Evolutionary conservation across 495 filamentous ascomycete genomes (phyloP), one percentile per base, ranked within the genome.

Genomic region (Parathielavia hyrcaniae): DNA sequence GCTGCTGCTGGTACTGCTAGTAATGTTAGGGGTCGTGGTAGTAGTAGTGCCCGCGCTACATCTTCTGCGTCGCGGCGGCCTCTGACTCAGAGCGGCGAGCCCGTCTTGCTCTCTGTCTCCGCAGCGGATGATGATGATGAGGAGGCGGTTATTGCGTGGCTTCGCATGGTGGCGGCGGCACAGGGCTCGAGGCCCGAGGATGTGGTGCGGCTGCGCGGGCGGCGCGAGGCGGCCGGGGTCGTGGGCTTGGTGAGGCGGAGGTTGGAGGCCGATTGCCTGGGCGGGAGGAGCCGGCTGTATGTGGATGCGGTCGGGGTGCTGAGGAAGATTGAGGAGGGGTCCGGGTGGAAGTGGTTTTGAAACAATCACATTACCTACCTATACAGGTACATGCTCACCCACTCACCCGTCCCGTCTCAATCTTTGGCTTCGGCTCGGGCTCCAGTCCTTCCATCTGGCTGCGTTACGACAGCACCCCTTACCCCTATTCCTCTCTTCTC

Each of bases 161-260:
- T 84, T 76, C 41, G 84, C 84, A 62, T 82, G 79, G 78, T 93
- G 83, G 79, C 92, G 83, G 79, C 92, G 10, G 57, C 23, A 9
- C 48, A 53, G 85, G 65, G 88, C 65, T 46, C 69, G 51, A 54
- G 57, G 41, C 54, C 61, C 7, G 70, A 73, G 40, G 64, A 69
- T 16, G 64, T 65, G 23, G 55, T 66, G 40, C 55, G 64, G 44
- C 52, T 64, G 26, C 64, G 67, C 14, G 65, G 64, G 10, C 66
- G 67, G 32, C 69, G 36, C 68, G 71, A 73, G 60, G 67, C 68
- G 30, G 64, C 58, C 26, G 67, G 70, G 10, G 74, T 77, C 7
- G 65, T 78, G 41, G 61, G 67, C 1, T 61, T 77, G 57, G 74
- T 75, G 40, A 61, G 68, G 17, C 67, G 67, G 14, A 60, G 65